Conservation (phyloP, 257 asterid species). For the Coffea canephora region DNA sequence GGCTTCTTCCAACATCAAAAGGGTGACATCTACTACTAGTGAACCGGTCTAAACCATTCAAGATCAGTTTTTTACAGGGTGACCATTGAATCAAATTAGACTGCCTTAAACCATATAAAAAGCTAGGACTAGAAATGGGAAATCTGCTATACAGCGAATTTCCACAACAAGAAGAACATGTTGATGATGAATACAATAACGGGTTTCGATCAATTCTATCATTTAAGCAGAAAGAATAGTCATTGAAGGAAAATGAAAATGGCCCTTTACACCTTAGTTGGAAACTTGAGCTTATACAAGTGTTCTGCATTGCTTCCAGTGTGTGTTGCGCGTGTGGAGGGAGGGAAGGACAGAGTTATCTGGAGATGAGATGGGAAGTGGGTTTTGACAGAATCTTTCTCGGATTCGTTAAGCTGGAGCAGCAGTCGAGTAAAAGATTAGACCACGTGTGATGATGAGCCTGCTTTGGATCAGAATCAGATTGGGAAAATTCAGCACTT, state of each 20-base stretch:
- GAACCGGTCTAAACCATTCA: slow-evolving; percentile 48
- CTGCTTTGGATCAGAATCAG: no score
- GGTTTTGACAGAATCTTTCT: slow-evolving; percentile 9
- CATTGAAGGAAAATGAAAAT: slow-evolving; percentile 42
- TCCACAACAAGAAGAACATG: slow-evolving; percentile 52
- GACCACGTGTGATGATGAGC: no score
- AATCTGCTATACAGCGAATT: slow-evolving; percentile 33
- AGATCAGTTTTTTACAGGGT: slow-evolving; percentile 45
- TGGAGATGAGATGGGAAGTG: slow-evolving; percentile 28
- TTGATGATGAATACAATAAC: slow-evolving; percentile 30
- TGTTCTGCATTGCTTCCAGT: slow-evolving; percentile 50
- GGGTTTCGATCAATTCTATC: slow-evolving; percentile 38
- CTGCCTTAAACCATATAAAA: slow-evolving; percentile 58
- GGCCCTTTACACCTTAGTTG: slow-evolving; percentile 54
- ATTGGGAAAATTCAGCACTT: not conserved
- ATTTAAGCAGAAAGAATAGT: slow-evolving; percentile 36
- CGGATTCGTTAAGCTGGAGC: slow-evolving; percentile 3
- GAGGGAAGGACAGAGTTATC: slow-evolving; percentile 21
- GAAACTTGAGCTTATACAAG: slow-evolving; percentile 49
- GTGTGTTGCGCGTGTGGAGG: not conserved
- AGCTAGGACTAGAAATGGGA: slow-evolving; percentile 39
- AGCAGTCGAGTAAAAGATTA: not conserved
- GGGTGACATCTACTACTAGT: slow-evolving; percentile 38
- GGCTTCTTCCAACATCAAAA: slow-evolving; percentile 35
- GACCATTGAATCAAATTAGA: slow-evolving; percentile 73